Evolutionary conservation across 2,329 filamentous ascomycete genomes (phyloP).

Genomic region (Dactylonectria estremocensis): DNA sequence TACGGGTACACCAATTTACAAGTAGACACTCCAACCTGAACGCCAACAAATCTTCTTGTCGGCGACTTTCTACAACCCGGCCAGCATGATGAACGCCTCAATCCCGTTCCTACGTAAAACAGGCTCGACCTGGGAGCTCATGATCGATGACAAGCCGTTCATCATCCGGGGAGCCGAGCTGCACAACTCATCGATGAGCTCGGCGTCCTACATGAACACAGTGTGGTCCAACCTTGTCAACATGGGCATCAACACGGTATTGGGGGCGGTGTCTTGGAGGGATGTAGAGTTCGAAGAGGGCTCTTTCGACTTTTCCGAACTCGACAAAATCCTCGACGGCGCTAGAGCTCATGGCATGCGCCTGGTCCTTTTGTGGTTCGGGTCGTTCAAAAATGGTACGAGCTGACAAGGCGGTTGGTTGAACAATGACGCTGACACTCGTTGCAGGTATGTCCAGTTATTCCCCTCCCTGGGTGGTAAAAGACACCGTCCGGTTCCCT

Average conservation of each 20-base stretch:
- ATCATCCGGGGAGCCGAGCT: background rate
- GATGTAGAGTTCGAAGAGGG: conserved; percentile 53
- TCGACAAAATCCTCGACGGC: conserved; percentile 50
- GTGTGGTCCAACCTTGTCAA: conserved; percentile 48
- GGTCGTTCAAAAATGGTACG: conserved; percentile 50
- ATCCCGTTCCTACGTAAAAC: too few relatives aligned
- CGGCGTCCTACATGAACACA: conserved; percentile 45
- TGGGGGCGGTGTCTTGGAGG: conserved; percentile 53
- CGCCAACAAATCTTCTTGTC: too few relatives aligned
- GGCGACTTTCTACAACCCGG: too few relatives aligned
- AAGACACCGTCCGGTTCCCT: conserved; percentile 45
- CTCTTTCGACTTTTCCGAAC: conserved; percentile 49
- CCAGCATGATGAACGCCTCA: too few relatives aligned
- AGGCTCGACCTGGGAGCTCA: background rate
- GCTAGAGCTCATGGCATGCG: conserved; percentile 49
- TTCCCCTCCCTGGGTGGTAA: conserved; percentile 47
- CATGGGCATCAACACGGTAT: conserved; percentile 52
- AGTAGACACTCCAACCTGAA: too few relatives aligned
- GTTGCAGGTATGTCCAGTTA: conserved; percentile 42
- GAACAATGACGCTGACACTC: too few relatives aligned
- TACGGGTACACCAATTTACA: too few relatives aligned
- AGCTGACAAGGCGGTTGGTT: too few relatives aligned
- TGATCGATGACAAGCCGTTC: background rate
- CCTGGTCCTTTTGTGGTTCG: conserved; percentile 51
- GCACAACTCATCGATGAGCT: conserved; percentile 6